These are phyloP conservation scores for Pestalotiopsis sp. DNA, from an alignment of 2,329 filamentous ascomycete genomes.

Conservation along the genomic window DNA sequence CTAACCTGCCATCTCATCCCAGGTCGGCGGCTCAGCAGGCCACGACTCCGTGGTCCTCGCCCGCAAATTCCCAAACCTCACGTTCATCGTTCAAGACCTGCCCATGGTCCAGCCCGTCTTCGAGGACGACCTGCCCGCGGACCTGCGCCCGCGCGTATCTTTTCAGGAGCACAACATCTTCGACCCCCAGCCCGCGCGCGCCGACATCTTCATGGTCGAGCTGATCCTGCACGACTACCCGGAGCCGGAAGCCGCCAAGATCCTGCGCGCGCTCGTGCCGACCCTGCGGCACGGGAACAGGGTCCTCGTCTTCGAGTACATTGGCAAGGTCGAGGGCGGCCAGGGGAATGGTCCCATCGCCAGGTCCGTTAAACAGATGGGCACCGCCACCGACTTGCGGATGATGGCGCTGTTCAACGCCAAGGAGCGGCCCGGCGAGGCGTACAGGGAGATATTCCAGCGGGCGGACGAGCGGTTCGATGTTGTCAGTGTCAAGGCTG, in stretches of 20 bases:
- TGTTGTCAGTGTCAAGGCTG: constrained; percentile 20
- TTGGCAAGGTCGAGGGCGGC: constrained; percentile 33
- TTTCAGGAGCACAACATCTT: constrained; percentile 41
- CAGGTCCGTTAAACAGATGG: constrained; percentile 37
- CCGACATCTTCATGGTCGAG: constrained; percentile 53
- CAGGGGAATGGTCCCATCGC: constrained; percentile 25
- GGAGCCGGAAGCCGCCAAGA: constrained; percentile 40
- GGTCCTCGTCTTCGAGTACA: constrained; percentile 38
- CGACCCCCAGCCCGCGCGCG: constrained; percentile 36
- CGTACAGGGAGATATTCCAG: constrained; percentile 46
- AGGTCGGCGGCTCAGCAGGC: constrained; percentile 44
- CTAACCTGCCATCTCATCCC: background rate
- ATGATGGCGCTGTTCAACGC: constrained; percentile 51
- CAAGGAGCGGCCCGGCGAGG: constrained; percentile 43
- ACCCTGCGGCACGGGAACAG: constrained; percentile 43
- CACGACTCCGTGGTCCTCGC: constrained; percentile 42
- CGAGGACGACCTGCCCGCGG: constrained; percentile 31
- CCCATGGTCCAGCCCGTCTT: constrained; percentile 35
- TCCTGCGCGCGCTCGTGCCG: constrained; percentile 42
- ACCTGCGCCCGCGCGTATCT: constrained; percentile 32
- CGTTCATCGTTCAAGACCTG: constrained; percentile 46
- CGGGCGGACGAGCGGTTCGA: constrained; percentile 45
- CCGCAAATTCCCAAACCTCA: constrained; percentile 39
- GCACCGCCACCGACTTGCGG: constrained; percentile 45
- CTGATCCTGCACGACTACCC: constrained; percentile 58